Percentiles rank a stretch among this genome's conserved stretches.
Conservation (phyloP, 805 yeast species). For the Nakazawaea wickerhamii region DNA sequence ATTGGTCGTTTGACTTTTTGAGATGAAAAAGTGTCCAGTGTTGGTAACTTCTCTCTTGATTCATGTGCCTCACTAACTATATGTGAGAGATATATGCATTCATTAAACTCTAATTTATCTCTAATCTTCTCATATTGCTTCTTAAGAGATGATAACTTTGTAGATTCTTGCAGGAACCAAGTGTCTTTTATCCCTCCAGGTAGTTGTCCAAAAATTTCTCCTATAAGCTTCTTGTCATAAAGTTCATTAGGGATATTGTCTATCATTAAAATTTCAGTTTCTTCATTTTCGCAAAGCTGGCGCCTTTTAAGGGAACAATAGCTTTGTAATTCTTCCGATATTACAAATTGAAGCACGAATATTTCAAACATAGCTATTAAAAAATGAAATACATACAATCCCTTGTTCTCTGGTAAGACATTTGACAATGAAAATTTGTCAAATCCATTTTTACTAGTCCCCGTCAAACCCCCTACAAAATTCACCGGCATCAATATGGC, state of each 20-base stretch:
- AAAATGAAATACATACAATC: slow-evolving; percentile 57
- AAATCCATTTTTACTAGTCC: slow-evolving; percentile 36
- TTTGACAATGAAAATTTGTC: slow-evolving; percentile 72
- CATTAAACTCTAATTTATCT: slow-evolving; percentile 33
- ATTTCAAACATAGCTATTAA: slow-evolving; percentile 51
- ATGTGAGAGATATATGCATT: slow-evolving; percentile 20
- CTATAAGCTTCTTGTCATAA: slow-evolving; percentile 23
- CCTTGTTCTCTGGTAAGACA: slow-evolving; percentile 46
- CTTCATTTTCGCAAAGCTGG: slow-evolving; percentile 27
- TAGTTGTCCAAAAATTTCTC: slow-evolving; percentile 30
- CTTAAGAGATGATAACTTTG: slow-evolving; percentile 29
- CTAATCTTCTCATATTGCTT: slow-evolving; percentile 25
- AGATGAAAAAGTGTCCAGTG: slow-evolving; percentile 6
- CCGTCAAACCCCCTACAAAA: slow-evolving; percentile 30
- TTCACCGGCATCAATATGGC: slow-evolving; percentile 65
- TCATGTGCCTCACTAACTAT: slow-evolving; percentile 11
- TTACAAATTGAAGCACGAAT: slow-evolving; percentile 47
- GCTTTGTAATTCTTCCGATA: slow-evolving; percentile 50
- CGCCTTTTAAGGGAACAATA: slow-evolving; percentile 44
- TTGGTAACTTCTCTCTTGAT: slow-evolving; percentile 12
- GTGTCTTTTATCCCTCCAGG: slow-evolving; percentile 52
- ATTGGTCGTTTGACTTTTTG: slow-evolving; percentile 1
- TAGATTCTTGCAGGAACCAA: slow-evolving; percentile 52
- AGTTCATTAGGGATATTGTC: slow-evolving; percentile 39
- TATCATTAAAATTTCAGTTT: slow-evolving; percentile 28